Percentiles rank a stretch among this genome's conserved stretches.
phyloP scores from a whole-genome alignment of 352 stramenopile species.

The Phytopythium ostracodes region DNA sequence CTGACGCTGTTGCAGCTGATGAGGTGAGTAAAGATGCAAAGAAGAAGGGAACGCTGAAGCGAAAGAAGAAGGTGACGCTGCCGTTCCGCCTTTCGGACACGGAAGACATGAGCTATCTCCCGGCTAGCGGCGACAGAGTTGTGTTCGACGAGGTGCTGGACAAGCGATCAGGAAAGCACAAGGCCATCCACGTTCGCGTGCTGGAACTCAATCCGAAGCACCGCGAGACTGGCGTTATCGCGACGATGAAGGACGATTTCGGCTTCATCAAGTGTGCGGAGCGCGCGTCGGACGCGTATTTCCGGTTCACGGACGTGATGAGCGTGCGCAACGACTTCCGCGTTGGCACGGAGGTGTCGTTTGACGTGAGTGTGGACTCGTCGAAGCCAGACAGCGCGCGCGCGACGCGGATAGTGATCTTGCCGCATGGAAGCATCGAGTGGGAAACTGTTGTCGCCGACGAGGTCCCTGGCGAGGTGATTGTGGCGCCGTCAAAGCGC shows the following conservation, averaged over 20 bases:
- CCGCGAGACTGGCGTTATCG: slow-evolving; percentile 64
- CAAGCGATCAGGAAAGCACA: slow-evolving; percentile 52
- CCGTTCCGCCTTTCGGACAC: slow-evolving; percentile 57
- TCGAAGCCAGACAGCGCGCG: slow-evolving; percentile 51
- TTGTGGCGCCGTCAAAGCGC: slow-evolving; percentile 30
- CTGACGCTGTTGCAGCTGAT: slow-evolving; percentile 13
- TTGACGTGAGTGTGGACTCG: slow-evolving; percentile 49
- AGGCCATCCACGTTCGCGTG: slow-evolving; percentile 61
- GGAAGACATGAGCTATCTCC: slow-evolving; percentile 61
- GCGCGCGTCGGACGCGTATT: slow-evolving; percentile 63
- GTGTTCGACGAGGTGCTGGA: slow-evolving; percentile 69
- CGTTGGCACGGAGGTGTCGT: slow-evolving; percentile 58
- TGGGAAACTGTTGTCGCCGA: slow-evolving; percentile 54
- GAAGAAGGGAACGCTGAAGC: slow-evolving; percentile 36
- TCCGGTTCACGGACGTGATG: slow-evolving; percentile 77
- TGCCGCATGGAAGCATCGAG: slow-evolving; percentile 50
- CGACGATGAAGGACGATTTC: slow-evolving; percentile 73
- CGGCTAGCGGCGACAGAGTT: slow-evolving; percentile 54
- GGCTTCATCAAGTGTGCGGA: slow-evolving; percentile 82
- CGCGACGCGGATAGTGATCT: slow-evolving; percentile 53
- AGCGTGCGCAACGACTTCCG: slow-evolving; percentile 42
- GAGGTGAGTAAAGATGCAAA: slow-evolving; percentile 27
- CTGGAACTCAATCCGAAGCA: slow-evolving; percentile 60
- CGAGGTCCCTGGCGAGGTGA: slow-evolving; percentile 39
- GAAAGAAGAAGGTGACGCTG: slow-evolving; percentile 19